Evolutionary conservation across 495 filamentous ascomycete species (phyloP), one percentile per base, ranked within the genome.

Genomic region (Saxispiralis lemnorum): DNA sequence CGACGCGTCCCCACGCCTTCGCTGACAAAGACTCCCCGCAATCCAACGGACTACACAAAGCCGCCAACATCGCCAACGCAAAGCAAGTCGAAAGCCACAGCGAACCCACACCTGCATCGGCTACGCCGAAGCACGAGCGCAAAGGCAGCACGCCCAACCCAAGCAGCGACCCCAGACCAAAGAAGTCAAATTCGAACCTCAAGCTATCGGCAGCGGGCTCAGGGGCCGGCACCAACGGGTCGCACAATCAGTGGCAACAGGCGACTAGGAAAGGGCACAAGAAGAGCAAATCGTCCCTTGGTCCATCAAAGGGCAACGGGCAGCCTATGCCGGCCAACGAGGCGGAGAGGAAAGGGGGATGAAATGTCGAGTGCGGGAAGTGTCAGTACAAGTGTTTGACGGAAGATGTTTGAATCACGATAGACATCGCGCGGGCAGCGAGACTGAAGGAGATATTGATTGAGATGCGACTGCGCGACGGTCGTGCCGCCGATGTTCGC

Each of bases 271-370:
- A 52, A 40, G 40, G 38, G 18, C 49, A 50, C 2, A 59, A 52
- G 35, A 56, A 55, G 46, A 55, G 45, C 32, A 62, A 57, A 31
- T 39, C 43, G 16, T 44, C 56, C 9, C 32, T 35, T 21, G 49
- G 33, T n/a, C 38, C 10, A 7, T 50, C 43, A 31, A 15, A 40
- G 5, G 49, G 47, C 15, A 17, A 12, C 16, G 14, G 56, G 17
- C 57, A 66, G 45, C 43, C 51, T 0, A 19, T 63, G 41, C 63
- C 63, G 7, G 48, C 47, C 5, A 59, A 60, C 48, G 60, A 59
- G 46, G 44, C 51, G 1, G 63, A 65, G 41, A 54, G 61, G 43
- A 66, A 66, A 44, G 63, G 63, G 13, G 63, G 63, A 4, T 66
- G 40, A 43, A 9, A 28, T 9, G 9, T 4, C 24, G 24, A 9